A percentile compares a stretch with the other conserved stretches of the same genome.
These are phyloP conservation scores for Zostera marina DNA, from an alignment of 116 monocot genomes.

Conservation along the genomic window DNA sequence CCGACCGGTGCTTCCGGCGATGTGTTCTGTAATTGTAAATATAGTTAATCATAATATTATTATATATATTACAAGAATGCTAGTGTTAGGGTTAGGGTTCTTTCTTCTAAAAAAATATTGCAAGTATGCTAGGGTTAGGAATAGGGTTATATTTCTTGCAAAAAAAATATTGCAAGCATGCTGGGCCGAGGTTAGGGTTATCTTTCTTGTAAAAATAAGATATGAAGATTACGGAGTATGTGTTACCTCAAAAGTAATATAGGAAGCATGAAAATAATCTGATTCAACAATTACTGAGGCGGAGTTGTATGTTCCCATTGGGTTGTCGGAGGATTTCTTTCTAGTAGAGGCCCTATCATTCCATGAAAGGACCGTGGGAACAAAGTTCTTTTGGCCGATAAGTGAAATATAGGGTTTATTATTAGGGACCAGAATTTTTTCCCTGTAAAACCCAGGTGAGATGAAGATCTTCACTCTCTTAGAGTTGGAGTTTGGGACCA, in stretches of 20 bases:
- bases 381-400: constrained; percentile 25
- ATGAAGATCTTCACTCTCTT: constrained; percentile 65
- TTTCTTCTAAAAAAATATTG: too few relatives aligned
- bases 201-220: too few relatives aligned
- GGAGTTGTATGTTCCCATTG: constrained; percentile 51
- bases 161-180: too few relatives aligned
- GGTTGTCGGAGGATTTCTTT: constrained; percentile 12
- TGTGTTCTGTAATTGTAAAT: too few relatives aligned
- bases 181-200: too few relatives aligned
- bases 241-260: constrained; percentile 73
- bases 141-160: too few relatives aligned
- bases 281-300: constrained; percentile 67
- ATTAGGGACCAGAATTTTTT: constrained; percentile 49
- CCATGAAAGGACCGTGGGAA: constrained; percentile 55
- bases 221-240: too few relatives aligned
- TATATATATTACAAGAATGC: too few relatives aligned
- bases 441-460: constrained; percentile 62
- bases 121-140: not conserved
- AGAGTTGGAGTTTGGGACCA: constrained; percentile 47
- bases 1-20: constrained; percentile 41
- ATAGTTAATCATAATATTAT: too few relatives aligned
- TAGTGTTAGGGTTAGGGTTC: too few relatives aligned
- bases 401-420: constrained; percentile 79
- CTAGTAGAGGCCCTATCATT: constrained; percentile 45
- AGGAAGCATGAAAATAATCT: constrained; percentile 68